Percentiles rank a stretch among this genome's conserved stretches.
Evolutionary conservation across 495 filamentous ascomycete species (phyloP).

Genomic region (Aspergillus indologenus): DNA sequence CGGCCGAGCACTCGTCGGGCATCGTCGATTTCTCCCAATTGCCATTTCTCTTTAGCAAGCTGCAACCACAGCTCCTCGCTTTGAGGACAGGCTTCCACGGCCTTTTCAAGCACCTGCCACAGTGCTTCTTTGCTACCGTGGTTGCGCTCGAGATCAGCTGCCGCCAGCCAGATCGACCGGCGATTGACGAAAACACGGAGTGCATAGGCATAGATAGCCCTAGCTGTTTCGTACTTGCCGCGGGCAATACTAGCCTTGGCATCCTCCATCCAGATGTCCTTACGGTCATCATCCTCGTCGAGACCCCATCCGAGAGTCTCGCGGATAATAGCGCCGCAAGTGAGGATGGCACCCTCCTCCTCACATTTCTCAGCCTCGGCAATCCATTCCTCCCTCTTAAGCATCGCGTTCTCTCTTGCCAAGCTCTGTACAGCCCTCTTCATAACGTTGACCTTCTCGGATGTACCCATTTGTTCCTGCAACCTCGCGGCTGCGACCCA

Average conservation of each 20-base stretch:
- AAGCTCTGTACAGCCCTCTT: constrained; percentile 89
- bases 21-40: constrained; percentile 77
- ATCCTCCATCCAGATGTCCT: constrained; percentile 93
- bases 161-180: constrained; percentile 80
- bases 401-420: constrained; percentile 88
- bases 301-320: constrained; percentile 92
- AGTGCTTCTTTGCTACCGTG: constrained; percentile 83
- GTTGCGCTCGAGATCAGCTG: constrained; percentile 85
- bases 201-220: constrained; percentile 90
- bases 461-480: constrained; percentile 83
- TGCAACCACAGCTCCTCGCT: constrained; percentile 94
- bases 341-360: constrained; percentile 82
- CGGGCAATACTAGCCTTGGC: constrained; percentile 73
- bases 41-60: constrained; percentile 91
- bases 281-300: constrained; percentile 95
- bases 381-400: constrained; percentile 96
- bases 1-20: constrained; percentile 76
- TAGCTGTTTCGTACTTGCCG: constrained; percentile 81
- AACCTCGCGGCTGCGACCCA: constrained; percentile 94
- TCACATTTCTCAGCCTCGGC: constrained; percentile 92
- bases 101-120: constrained; percentile 83
- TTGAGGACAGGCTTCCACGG: constrained; percentile 86
- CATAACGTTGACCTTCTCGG: constrained; percentile 81
- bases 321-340: constrained; percentile 81
- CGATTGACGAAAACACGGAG: constrained; percentile 82